phyloP scores from a whole-genome alignment of 345 rosid species.

The Dimocarpus longan region DNA sequence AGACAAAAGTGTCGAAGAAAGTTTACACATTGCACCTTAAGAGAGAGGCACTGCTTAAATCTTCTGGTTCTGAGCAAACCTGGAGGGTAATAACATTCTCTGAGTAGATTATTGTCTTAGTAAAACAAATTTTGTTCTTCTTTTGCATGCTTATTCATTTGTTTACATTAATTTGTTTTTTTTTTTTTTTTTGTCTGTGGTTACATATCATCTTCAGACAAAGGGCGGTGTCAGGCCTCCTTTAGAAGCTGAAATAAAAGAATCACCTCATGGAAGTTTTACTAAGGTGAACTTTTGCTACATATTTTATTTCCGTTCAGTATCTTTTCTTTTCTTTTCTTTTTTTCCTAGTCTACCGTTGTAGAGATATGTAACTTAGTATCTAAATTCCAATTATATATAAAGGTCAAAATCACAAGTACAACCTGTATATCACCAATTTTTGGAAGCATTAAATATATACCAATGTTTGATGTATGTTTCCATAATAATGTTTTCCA shows the following conservation, averaged over 20 bases:
- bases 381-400: background rate
- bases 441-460: slow-evolving; percentile 7
- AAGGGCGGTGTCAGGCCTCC: slow-evolving; percentile 66
- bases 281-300: slow-evolving; percentile 46
- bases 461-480: background rate
- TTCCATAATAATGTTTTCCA: background rate
- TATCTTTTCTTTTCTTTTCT: too few species aligned
- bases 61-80: slow-evolving; percentile 35
- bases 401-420: background rate
- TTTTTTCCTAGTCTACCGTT: background rate
- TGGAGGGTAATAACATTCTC: slow-evolving; percentile 54
- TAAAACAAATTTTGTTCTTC: background rate
- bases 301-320: background rate
- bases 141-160: background rate
- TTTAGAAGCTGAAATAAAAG: slow-evolving; percentile 41
- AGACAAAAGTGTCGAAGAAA: slow-evolving; percentile 54
- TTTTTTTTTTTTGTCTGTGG: background rate
- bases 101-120: slow-evolving; percentile 1
- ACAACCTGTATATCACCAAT: background rate
- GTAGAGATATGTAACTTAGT: background rate
- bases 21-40: slow-evolving; percentile 55
- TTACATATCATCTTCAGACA: slow-evolving; percentile 36
- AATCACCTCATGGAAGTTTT: slow-evolving; percentile 67
- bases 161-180: slow-evolving; percentile 12
- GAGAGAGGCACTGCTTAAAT: slow-evolving; percentile 49